Percentiles rank a stretch among this genome's conserved stretches.
phyloP scores from a whole-genome alignment of 768 basidiomycete genomes.

The Naganishia kalamii region DNA sequence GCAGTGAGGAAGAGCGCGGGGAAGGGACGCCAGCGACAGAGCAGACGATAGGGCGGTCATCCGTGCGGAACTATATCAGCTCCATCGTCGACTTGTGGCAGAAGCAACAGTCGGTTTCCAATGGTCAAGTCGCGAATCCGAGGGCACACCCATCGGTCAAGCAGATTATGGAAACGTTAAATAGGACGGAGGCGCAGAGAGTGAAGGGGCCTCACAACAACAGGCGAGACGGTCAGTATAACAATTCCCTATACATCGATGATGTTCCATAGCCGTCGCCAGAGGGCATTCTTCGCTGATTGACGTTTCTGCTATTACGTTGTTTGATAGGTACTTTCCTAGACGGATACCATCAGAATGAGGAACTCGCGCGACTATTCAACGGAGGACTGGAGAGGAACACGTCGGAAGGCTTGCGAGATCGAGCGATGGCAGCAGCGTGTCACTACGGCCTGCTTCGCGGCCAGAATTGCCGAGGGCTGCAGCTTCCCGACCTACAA shows the following conservation, averaged over 20 bases:
- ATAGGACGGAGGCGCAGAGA: neutral
- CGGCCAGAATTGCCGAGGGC: neutral
- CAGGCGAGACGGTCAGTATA: neutral
- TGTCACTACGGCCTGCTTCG: neutral
- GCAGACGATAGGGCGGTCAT: neutral
- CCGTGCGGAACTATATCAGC: neutral
- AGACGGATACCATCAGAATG: neutral
- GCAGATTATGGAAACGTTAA: neutral
- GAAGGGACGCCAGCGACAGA: neutral
- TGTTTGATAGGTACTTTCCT: neutral
- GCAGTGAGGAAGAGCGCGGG: neutral
- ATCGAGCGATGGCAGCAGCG: neutral
- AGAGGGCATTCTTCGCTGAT: neutral
- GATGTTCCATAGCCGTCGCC: too few species aligned
- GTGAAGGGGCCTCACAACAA: neutral
- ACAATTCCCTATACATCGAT: neutral
- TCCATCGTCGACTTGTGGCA: neutral
- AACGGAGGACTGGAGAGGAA: neutral
- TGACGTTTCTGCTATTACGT: neutral
- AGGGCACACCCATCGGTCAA: neutral
- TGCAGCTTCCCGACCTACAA: conserved; percentile 1
- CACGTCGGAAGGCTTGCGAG: neutral
- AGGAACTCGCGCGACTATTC: neutral
- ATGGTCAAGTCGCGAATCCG: neutral
- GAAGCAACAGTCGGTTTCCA: neutral